Percentiles rank a stretch among this genome's conserved stretches.
Conservation (phyloP, 1,139 yeast genomes). For the Diutina neorugosa region DNA sequence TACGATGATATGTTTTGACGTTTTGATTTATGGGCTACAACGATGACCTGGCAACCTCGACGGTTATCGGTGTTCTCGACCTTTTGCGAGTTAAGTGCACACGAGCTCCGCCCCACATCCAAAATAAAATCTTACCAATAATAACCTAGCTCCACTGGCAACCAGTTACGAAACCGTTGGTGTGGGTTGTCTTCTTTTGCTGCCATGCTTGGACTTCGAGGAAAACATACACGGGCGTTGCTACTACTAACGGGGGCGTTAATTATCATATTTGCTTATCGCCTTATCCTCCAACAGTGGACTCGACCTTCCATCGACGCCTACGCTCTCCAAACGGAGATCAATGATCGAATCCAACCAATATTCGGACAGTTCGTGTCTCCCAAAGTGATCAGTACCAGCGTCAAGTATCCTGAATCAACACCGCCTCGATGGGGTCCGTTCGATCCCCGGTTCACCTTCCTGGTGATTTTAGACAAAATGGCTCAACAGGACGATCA, state of each 20-base stretch:
- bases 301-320: background rate
- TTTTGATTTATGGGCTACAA: no score
- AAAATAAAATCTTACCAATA: no score
- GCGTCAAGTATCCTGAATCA: background rate
- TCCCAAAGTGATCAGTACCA: background rate
- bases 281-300: background rate
- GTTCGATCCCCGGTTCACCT: constrained; percentile 2
- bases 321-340: background rate
- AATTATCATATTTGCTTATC: background rate
- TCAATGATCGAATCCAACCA: background rate
- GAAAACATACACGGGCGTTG: background rate
- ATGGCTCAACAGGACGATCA: background rate
- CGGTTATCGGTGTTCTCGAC: background rate
- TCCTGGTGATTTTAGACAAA: background rate
- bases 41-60: background rate
- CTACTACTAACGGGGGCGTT: background rate
- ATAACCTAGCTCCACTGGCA: background rate
- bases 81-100: background rate
- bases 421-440: background rate
- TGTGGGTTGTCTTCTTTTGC: background rate
- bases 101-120: background rate
- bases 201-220: background rate
- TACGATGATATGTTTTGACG: no score
- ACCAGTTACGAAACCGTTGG: background rate
- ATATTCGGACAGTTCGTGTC: background rate